These are phyloP conservation scores for Patellaria atrata DNA, from an alignment of 495 filamentous ascomycete species.

Conservation along the genomic window DNA sequence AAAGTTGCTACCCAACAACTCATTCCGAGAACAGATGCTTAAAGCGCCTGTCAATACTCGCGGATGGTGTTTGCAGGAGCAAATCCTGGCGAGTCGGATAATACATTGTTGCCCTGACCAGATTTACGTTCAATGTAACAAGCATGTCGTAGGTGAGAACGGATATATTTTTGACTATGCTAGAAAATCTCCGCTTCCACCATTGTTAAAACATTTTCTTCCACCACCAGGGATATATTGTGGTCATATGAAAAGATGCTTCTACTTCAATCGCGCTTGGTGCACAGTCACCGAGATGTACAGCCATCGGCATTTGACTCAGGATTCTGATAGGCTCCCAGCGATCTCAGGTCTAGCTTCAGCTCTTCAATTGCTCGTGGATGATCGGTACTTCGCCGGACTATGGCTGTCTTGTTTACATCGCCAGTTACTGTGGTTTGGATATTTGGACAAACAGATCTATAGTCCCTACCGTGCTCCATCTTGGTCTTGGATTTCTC, in stretches of 20 bases:
- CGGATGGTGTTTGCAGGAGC: conserved; percentile 4
- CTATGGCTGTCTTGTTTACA: too few species aligned
- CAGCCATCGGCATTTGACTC: conserved; percentile 1
- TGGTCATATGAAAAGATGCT: too few species aligned
- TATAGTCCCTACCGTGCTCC: too few species aligned
- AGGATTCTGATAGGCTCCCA: conserved; percentile 2
- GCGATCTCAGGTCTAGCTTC: conserved; percentile 2
- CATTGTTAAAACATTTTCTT: too few species aligned
- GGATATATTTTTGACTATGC: too few species aligned
- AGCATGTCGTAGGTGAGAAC: too few species aligned
- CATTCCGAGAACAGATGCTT: neutral
- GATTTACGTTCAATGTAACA: conserved; percentile 1
- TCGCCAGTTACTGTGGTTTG: too few species aligned
- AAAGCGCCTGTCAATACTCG: neutral
- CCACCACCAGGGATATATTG: too few species aligned
- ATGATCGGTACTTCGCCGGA: neutral
- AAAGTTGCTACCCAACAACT: too few species aligned
- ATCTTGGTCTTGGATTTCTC: too few species aligned
- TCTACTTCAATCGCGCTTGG: neutral
- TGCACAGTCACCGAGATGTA: neutral
- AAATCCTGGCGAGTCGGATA: conserved; percentile 1
- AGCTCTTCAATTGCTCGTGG: neutral
- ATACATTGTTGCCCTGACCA: conserved; percentile 1
- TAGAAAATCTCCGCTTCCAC: too few species aligned
- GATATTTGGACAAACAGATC: too few species aligned